Conservation (phyloP, 257 asterid genomes). For the Asclepias syriaca region DNA sequence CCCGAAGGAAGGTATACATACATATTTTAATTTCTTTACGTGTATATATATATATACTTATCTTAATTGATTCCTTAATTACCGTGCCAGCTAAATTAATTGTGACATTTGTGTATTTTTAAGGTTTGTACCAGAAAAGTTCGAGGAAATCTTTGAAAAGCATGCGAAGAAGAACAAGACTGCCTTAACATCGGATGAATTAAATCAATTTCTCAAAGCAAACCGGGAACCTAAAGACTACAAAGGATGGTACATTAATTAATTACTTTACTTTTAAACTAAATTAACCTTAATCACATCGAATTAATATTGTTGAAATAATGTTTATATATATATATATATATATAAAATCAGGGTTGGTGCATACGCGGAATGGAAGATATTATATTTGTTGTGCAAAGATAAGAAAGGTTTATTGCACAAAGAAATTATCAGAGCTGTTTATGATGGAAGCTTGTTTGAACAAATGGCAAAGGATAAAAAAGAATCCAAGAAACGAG, state of each 20-base stretch:
- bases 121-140: slow-evolving; percentile 63
- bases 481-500: slow-evolving; percentile 38
- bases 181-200: slow-evolving; percentile 57
- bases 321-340: too few relatives aligned
- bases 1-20: slow-evolving; percentile 63
- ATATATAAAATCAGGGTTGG: slow-evolving; percentile 41
- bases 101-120: not conserved
- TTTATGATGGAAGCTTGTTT: slow-evolving; percentile 78
- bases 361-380: slow-evolving; percentile 66
- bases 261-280: not conserved
- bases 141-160: slow-evolving; percentile 62
- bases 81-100: too few relatives aligned
- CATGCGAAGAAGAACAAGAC: slow-evolving; percentile 39
- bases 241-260: slow-evolving; percentile 51
- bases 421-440: slow-evolving; percentile 52
- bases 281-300: not conserved
- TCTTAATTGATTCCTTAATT: too few relatives aligned
- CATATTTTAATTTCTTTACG: too few relatives aligned
- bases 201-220: slow-evolving; percentile 46
- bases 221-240: slow-evolving; percentile 67
- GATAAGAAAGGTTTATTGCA: slow-evolving; percentile 57
- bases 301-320: too few relatives aligned
- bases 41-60: too few relatives aligned
- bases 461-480: slow-evolving; percentile 58
- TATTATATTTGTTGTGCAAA: slow-evolving; percentile 58